Evolutionary conservation across 2,329 filamentous ascomycete species (phyloP).

Genomic region (Cadophora malorum): DNA sequence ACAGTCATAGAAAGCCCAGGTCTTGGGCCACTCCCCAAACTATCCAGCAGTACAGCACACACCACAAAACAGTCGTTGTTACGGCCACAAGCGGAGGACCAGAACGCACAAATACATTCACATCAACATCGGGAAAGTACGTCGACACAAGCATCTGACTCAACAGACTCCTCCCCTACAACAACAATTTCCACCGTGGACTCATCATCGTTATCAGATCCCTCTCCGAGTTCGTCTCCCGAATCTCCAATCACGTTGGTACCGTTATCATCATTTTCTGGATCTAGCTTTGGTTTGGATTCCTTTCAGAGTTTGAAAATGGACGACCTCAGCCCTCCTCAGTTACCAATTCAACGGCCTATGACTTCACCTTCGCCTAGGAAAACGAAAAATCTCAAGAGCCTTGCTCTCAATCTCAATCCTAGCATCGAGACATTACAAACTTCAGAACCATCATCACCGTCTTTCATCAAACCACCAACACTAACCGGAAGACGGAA

Average conservation of each 20-base stretch:
- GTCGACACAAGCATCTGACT: constrained; percentile 81
- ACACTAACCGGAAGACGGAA: constrained; percentile 70
- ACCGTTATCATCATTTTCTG: constrained; percentile 72
- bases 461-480: constrained; percentile 81
- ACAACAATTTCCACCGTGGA: constrained; percentile 93
- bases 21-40: constrained; percentile 34
- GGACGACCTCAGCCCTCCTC: constrained; percentile 47
- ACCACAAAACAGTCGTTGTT: constrained; percentile 24
- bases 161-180: constrained; percentile 92
- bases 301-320: constrained; percentile 47
- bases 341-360: constrained; percentile 55
- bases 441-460: constrained; percentile 64
- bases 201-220: constrained; percentile 87
- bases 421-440: constrained; percentile 55
- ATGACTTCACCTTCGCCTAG: constrained; percentile 74
- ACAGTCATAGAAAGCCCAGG: constrained; percentile 39
- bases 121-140: constrained; percentile 79
- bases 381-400: constrained; percentile 83
- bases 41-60: constrained; percentile 32
- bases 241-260: constrained; percentile 83
- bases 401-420: constrained; percentile 76
- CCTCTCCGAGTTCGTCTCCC: constrained; percentile 89
- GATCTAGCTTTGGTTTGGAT: constrained; percentile 57
- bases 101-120: constrained; percentile 38
- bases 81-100: constrained; percentile 22